Evolutionary conservation across 768 basidiomycete species (phyloP), one percentile per base, ranked within the genome.

Genomic region (Podaxis sp.): DNA sequence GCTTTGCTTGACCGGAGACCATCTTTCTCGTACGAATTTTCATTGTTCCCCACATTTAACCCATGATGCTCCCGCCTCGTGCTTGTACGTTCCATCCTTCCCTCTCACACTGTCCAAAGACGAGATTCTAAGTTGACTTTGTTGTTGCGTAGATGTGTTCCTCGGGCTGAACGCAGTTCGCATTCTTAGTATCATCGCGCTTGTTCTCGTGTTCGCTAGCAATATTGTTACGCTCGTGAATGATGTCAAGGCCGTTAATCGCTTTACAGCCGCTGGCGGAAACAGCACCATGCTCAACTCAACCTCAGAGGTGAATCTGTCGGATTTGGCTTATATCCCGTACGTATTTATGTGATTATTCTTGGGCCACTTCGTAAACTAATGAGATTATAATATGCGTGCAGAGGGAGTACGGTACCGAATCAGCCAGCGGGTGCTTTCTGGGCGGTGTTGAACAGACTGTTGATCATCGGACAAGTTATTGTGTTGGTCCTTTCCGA

Each of bases 391-490:
- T 18, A n/a, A 7, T 18, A n/a, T 42, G 16, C 47, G 50, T 63
- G 59, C 59, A 84, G 76, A 64, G 89, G 84, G 61, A 91, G 87
- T 72, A 92, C 92, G 2, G 92, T 97, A 4, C 94, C 94, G 3
- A 92, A 93, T 72, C 93, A 96, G 71, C 83, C 91, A 32, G 94
- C 91, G 18, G 94, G 94, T 27, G 83, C 85, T 7, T 96, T 97
- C 75, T 97, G 93, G 91, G 90, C 91, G 4, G 86, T 96, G 63
- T 77, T 95, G 63, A 92, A 93, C 73, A 81, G 91, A 62, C 80
- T 96, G 59, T 83, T 96, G 72, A 92, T 96, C 72, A 84, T 94
- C 63, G 87, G 90, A 72, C 90, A 95, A 77, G 83, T 88, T 62
- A 71, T 94, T 67, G 78, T 93, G 35, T 86, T 96, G 68, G 73